Evolutionary conservation across 2,329 filamentous ascomycete species (phyloP).

Genomic region (Ophiocordyceps camponoti-rufipedis): DNA sequence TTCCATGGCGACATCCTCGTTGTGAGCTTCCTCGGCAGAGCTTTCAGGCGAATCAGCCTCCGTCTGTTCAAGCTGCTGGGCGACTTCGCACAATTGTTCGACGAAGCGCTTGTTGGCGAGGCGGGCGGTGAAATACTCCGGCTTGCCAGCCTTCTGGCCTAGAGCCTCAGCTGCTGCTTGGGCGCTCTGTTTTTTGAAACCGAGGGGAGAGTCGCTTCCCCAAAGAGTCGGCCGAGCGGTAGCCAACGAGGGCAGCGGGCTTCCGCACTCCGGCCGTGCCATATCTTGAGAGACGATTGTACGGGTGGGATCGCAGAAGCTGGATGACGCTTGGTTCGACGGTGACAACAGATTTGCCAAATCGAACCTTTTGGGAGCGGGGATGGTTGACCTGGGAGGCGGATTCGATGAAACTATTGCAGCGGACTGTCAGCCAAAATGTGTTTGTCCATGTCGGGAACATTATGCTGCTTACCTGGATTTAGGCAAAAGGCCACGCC

Average conservation of each 20-base stretch:
- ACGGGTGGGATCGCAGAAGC: background rate
- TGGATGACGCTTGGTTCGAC: background rate
- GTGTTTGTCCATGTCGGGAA: background rate
- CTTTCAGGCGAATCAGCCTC: too few species aligned
- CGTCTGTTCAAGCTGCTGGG: too few species aligned
- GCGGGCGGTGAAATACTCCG: background rate
- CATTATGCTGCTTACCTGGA: background rate
- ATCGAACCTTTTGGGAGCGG: background rate
- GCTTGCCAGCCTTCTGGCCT: background rate
- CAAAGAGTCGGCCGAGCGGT: background rate
- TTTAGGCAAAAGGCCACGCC: background rate
- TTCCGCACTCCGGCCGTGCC: too few species aligned
- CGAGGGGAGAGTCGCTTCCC: too few species aligned
- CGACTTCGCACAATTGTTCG: background rate
- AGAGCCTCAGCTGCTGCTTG: background rate
- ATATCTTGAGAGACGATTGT: background rate
- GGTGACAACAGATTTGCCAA: background rate
- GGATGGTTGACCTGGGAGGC: background rate
- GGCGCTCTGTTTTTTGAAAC: background rate
- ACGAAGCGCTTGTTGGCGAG: background rate
- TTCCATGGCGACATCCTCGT: background rate
- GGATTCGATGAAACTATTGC: background rate
- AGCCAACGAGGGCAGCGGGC: background rate
- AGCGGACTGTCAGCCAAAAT: background rate
- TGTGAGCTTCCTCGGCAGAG: background rate